Evolutionary conservation across 306 rosid species (phyloP).

Genomic region (Abrus precatorius): DNA sequence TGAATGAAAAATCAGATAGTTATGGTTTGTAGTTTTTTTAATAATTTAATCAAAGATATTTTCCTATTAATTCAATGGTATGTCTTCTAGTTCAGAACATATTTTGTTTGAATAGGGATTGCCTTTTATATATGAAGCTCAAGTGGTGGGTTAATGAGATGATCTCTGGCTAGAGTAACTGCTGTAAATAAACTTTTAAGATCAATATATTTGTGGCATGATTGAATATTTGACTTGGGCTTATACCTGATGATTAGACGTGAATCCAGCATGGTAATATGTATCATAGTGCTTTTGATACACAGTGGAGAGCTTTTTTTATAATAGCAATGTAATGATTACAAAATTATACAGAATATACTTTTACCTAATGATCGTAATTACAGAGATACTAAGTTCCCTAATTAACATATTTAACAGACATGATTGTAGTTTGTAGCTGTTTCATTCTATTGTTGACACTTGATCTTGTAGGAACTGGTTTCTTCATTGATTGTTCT

Average conservation of each 20-base stretch:
- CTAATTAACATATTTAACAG: no score
- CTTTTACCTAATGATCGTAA: no score
- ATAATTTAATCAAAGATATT: not conserved
- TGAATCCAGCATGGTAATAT: slow-evolving; percentile 10
- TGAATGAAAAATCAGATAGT: not conserved
- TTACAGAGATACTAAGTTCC: no score
- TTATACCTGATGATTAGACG: not conserved
- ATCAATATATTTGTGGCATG: not conserved
- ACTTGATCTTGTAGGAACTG: not conserved
- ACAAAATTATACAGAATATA: no score
- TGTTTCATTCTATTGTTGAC: not conserved
- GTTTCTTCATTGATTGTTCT: not conserved
- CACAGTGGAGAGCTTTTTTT: no score
- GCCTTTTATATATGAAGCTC: not conserved
- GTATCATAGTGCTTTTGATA: not conserved
- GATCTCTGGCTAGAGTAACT: slow-evolving; percentile 5
- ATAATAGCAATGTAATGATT: no score
- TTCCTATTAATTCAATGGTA: not conserved
- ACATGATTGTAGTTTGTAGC: not conserved
- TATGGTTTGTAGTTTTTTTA: not conserved
- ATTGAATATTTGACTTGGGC: not conserved
- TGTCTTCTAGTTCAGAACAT: not conserved
- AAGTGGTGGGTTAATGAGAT: not conserved
- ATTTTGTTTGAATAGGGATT: not conserved
- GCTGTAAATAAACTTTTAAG: not conserved